phyloP scores from a whole-genome alignment of 1,284 basidiomycete genomes.

The Cutaneotrichosporon dermatis region DNA sequence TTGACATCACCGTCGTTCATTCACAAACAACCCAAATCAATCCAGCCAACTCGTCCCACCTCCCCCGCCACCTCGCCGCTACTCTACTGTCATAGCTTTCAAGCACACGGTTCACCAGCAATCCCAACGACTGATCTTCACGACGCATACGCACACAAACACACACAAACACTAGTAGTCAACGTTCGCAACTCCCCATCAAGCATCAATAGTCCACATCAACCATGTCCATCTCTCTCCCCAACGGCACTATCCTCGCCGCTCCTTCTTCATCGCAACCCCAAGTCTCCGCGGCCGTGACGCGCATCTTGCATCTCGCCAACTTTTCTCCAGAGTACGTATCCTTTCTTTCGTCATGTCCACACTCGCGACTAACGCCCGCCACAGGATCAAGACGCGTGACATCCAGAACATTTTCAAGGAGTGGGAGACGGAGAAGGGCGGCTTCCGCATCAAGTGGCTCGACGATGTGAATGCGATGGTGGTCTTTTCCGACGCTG shows the following conservation, averaged over 20 bases:
- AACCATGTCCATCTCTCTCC: conserved; percentile 48
- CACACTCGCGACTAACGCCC: neutral
- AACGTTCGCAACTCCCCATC: neutral
- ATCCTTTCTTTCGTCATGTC: neutral
- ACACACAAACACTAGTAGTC: neutral
- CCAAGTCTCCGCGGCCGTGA: conserved; percentile 81
- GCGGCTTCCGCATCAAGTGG: conserved; percentile 99
- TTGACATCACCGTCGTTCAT: neutral
- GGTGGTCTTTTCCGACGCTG: conserved; percentile 76
- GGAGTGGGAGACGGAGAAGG: conserved; percentile 78
- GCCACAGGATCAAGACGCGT: conserved; percentile 74
- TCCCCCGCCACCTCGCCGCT: neutral
- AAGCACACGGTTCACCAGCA: too few species aligned
- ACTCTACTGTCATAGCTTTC: too few species aligned
- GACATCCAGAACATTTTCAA: conserved; percentile 89
- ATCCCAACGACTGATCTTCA: too few species aligned
- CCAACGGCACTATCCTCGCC: conserved; percentile 43
- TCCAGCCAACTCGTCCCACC: neutral
- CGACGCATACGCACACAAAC: neutral
- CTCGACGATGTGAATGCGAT: conserved; percentile 91
- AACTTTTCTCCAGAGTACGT: conserved; percentile 77
- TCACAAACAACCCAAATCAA: neutral
- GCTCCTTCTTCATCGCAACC: conserved; percentile 34
- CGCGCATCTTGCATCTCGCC: conserved; percentile 84
- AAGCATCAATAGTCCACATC: neutral